phyloP scores from a whole-genome alignment of 768 basidiomycete species.

The Boletus rufocinnamomeus region DNA sequence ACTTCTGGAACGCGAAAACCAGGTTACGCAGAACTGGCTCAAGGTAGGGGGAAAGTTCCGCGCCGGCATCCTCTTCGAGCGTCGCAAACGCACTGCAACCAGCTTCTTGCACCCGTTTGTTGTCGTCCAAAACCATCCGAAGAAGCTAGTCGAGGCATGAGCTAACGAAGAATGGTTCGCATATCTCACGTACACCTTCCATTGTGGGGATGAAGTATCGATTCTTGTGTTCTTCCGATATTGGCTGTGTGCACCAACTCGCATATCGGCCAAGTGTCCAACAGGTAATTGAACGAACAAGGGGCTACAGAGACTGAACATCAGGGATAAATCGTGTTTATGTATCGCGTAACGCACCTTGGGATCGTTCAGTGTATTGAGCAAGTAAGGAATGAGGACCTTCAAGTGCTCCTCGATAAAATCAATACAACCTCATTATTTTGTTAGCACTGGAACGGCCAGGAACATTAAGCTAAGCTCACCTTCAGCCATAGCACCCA shows the following conservation, averaged over 20 bases:
- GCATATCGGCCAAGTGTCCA: slow-evolving; percentile 99
- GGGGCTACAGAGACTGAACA: slow-evolving; percentile 56
- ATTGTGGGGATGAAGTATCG: slow-evolving; percentile 95
- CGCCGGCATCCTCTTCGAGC: slow-evolving; percentile 94
- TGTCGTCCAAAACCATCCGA: slow-evolving; percentile 95
- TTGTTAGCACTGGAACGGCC: slow-evolving; percentile 10
- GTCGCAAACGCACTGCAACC: slow-evolving; percentile 99
- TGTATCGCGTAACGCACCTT: slow-evolving; percentile 57
- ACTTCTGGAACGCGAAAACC: slow-evolving; percentile 95
- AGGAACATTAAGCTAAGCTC: slow-evolving; percentile 23
- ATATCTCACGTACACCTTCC: slow-evolving; percentile 77
- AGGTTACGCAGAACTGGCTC: slow-evolving; percentile 94
- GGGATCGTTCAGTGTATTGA: slow-evolving; percentile 85
- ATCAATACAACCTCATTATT: slow-evolving; percentile 83
- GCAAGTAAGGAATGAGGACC: slow-evolving; percentile 90
- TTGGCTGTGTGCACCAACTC: slow-evolving; percentile 90
- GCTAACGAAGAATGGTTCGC: background rate
- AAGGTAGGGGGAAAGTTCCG: slow-evolving; percentile 87
- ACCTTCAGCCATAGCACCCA: slow-evolving; percentile 99
- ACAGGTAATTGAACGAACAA: slow-evolving; percentile 97
- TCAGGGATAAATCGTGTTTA: background rate
- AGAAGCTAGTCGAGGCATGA: slow-evolving; percentile 64
- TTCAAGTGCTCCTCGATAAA: slow-evolving; percentile 92
- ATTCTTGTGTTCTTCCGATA: slow-evolving; percentile 84
- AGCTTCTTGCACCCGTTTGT: slow-evolving; percentile 99